Evolutionary conservation across 352 stramenopile species (phyloP).

Genomic region (Thalassiosira exigua): DNA sequence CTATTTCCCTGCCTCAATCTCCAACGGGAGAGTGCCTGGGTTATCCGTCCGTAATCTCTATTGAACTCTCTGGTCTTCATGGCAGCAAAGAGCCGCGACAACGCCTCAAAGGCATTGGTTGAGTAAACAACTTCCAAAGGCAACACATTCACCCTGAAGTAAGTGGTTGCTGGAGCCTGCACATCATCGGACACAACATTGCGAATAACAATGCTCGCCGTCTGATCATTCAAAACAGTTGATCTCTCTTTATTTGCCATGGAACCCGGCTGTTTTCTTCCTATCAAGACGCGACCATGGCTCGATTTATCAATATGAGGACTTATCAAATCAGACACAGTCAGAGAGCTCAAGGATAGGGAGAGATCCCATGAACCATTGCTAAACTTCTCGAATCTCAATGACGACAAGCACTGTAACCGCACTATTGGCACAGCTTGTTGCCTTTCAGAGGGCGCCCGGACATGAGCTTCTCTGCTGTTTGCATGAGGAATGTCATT

Average conservation of each 20-base stretch:
- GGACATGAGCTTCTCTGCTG: not conserved
- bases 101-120: slow-evolving; percentile 64
- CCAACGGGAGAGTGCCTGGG: slow-evolving; percentile 57
- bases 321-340: slow-evolving; percentile 43
- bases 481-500: slow-evolving; percentile 52
- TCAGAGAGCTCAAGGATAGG: slow-evolving; percentile 21
- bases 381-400: slow-evolving; percentile 48
- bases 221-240: slow-evolving; percentile 10
- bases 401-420: slow-evolving; percentile 56
- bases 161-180: slow-evolving; percentile 38
- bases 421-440: slow-evolving; percentile 54
- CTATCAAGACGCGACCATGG: slow-evolving; percentile 18
- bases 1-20: slow-evolving; percentile 55
- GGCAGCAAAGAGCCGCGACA: slow-evolving; percentile 66
- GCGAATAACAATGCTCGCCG: slow-evolving; percentile 34
- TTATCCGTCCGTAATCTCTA: slow-evolving; percentile 71
- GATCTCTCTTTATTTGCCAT: too few relatives aligned
- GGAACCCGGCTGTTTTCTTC: slow-evolving; percentile 16
- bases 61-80: slow-evolving; percentile 70
- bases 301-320: slow-evolving; percentile 5
- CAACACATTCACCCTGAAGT: slow-evolving; percentile 45
- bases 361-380: slow-evolving; percentile 70
- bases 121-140: slow-evolving; percentile 78
- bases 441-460: not conserved
- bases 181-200: slow-evolving; percentile 20